Base-by-base conservation (phyloP, 2,329 filamentous ascomycete species). In the Epichloe sibirici region DNA sequence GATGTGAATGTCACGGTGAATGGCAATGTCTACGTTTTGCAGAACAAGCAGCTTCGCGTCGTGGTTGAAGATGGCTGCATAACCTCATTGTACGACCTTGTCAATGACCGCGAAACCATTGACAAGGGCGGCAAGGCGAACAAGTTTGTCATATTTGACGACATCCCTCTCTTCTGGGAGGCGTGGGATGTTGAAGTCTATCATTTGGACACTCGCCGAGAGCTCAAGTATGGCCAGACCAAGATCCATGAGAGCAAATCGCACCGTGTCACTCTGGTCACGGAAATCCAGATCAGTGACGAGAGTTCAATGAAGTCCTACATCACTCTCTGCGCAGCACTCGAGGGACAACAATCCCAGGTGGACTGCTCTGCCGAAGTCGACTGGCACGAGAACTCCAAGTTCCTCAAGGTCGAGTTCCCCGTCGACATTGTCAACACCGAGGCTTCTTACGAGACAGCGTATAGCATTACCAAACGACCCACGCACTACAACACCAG, bases 381-480 rank as follows among this genome's bases (percentile, higher is more conserved):
- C n/a, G 88, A 96, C 65, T 98, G 93, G 93, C 86, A 85, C 59
- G 93, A 98, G 69, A 89, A 82, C 12, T 96, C 93, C 85, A 95
- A 93, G 65, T 97, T 97, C 76, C 79, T 98, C 64, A 98, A 98
- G 75, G 91, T 97, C 49, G 93, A 98, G 67, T 98, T 98, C 71
- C 91, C 93, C 0, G 90, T 96, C 57, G 85, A 94, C 62, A 78
- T 97, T 57, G 81, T 83, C 59, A 96, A 91, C 69, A 95, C 86
- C 0, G 90, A 96, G 69, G 93, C 93, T 35, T 88, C 83, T 12
- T 98, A 98, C 67, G 93, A 98, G 69, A 95, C 89, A 7, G 90
- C 95, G 62, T 97, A 88, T 63, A 91, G 91, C 60, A 82, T 96
- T 59, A 84, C 93, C 57, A 82, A 82, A 59, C 81, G 93, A 34